Evolutionary conservation across 805 yeast genomes (phyloP).

Genomic region (Pichia heedii): DNA sequence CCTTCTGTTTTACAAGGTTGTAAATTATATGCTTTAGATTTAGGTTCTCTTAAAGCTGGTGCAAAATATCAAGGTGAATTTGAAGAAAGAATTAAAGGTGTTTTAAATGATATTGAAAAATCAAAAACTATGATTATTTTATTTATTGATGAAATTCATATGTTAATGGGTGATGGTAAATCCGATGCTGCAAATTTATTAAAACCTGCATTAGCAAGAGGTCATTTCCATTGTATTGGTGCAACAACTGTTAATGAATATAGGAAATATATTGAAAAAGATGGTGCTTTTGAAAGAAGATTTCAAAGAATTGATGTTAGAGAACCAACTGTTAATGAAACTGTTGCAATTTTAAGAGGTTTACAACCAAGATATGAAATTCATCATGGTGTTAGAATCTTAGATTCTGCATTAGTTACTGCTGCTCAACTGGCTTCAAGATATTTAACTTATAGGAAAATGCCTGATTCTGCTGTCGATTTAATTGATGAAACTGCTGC

Average conservation of each 20-base stretch:
- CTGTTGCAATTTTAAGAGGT: slow-evolving; percentile 94
- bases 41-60: slow-evolving; percentile 97
- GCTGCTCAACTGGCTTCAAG: slow-evolving; percentile 94
- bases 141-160: slow-evolving; percentile 96
- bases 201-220: slow-evolving; percentile 96
- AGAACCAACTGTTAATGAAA: slow-evolving; percentile 86
- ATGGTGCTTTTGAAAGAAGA: slow-evolving; percentile 98
- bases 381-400: slow-evolving; percentile 94
- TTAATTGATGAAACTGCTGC: slow-evolving; percentile 95
- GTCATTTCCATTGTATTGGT: slow-evolving; percentile 93
- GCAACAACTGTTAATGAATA: slow-evolving; percentile 96
- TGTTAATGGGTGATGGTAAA: slow-evolving; percentile 99
- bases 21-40: slow-evolving; percentile 76
- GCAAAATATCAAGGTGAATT: slow-evolving; percentile 98
- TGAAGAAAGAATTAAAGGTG: slow-evolving; percentile 97
- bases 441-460: slow-evolving; percentile 86
- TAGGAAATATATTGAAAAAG: slow-evolving; percentile 86
- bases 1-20: slow-evolving; percentile 80
- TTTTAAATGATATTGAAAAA: slow-evolving; percentile 84
- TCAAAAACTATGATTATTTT: slow-evolving; percentile 78
- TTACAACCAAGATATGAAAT: slow-evolving; percentile 91
- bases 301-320: slow-evolving; percentile 95
- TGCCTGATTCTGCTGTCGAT: slow-evolving; percentile 97
- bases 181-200: slow-evolving; percentile 93
- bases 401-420: slow-evolving; percentile 87